Conservation (phyloP, 2,329 filamentous ascomycete genomes). For the Monosporascus sp. region DNA sequence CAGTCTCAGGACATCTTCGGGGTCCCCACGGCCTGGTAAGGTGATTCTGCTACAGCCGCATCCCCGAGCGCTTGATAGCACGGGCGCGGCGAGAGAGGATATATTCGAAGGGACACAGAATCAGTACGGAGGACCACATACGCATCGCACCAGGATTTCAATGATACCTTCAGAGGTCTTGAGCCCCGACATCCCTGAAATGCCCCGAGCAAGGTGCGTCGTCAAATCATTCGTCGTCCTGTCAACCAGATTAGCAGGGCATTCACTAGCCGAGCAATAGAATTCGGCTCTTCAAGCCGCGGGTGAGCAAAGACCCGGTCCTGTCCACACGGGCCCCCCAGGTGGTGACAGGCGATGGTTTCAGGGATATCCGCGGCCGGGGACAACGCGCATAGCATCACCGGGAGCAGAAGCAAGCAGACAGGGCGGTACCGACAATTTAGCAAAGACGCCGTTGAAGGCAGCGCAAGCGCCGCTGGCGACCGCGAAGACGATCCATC, state of each 20-base stretch:
- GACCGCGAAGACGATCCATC: slow-evolving; percentile 66
- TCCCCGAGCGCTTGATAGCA: not conserved
- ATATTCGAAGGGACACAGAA: not conserved
- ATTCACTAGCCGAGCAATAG: not conserved
- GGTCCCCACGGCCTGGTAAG: too few relatives aligned
- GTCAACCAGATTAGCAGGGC: slow-evolving; percentile 3
- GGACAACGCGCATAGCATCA: too few relatives aligned
- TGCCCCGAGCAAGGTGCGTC: slow-evolving; percentile 37
- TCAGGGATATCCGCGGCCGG: too few relatives aligned
- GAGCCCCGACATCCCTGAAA: slow-evolving; percentile 42
- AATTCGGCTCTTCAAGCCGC: too few relatives aligned
- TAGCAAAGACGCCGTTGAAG: slow-evolving; percentile 79
- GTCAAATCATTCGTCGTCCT: slow-evolving; percentile 56
- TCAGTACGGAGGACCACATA: slow-evolving; percentile 29
- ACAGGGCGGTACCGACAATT: slow-evolving; percentile 53
- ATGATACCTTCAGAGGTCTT: slow-evolving; percentile 35
- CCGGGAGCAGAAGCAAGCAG: not conserved
- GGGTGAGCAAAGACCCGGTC: too few relatives aligned
- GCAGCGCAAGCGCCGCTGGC: slow-evolving; percentile 74
- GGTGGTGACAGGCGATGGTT: too few relatives aligned
- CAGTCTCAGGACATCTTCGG: not conserved
- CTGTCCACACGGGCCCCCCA: too few relatives aligned
- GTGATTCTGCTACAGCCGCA: not conserved
- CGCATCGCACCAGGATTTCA: slow-evolving; percentile 45
- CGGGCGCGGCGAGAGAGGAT: not conserved